Percentiles rank a stretch among this genome's conserved stretches.
phyloP scores from a whole-genome alignment of 2,329 filamentous ascomycete species.

The Neofusicoccum cordaticola region DNA sequence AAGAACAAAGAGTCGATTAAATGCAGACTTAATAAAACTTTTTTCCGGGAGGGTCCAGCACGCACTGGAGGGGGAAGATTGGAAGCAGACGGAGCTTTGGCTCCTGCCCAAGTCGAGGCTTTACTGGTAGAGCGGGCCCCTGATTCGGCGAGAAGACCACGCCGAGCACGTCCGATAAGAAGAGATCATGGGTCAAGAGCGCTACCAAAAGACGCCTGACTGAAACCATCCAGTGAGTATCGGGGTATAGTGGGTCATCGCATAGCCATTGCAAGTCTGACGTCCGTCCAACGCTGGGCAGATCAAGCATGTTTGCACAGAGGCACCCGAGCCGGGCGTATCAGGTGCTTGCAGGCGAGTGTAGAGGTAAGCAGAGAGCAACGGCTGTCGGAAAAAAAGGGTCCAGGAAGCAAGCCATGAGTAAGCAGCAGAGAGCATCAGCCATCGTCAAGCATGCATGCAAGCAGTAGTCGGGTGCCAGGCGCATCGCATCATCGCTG shows the following conservation, averaged over 20 bases:
- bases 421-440: constrained; percentile 23
- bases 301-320: constrained; percentile 17
- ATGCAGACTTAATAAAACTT: constrained; percentile 6
- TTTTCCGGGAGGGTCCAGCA: constrained; percentile 3
- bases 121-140: background rate
- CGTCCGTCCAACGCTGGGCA: constrained; percentile 12
- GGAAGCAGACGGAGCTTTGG: background rate
- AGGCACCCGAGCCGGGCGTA: background rate
- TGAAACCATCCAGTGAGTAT: constrained; percentile 14
- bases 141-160: background rate
- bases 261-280: constrained; percentile 17
- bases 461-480: constrained; percentile 33
- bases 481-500: constrained; percentile 22
- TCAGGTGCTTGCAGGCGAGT: background rate
- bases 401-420: constrained; percentile 14
- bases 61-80: background rate
- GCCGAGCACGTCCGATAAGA: constrained; percentile 5
- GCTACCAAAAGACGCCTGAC: constrained; percentile 8
- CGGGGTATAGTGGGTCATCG: constrained; percentile 16
- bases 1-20: constrained; percentile 3
- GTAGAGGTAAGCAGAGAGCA: constrained; percentile 16
- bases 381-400: constrained; percentile 12
- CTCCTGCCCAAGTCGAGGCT: background rate
- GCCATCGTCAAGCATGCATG: constrained; percentile 32
- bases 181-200: constrained; percentile 14